Evolutionary conservation across 805 yeast genomes (phyloP).

Genomic region (Wilhelminamyces savonicus): DNA sequence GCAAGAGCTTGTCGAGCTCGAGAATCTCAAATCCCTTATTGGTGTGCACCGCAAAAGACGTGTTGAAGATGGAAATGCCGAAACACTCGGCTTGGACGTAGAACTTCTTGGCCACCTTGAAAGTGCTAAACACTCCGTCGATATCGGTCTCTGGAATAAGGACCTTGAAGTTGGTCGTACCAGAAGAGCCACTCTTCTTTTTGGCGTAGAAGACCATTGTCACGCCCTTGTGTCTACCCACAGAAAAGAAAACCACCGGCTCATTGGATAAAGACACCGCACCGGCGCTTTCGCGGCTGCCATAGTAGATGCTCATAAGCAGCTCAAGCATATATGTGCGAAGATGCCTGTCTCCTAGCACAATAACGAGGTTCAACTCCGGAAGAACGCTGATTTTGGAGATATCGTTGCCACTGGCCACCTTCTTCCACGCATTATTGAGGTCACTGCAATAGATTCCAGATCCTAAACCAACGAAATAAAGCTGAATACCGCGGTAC

Average conservation of each 20-base stretch:
- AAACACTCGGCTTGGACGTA: constrained; percentile 50
- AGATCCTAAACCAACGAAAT: constrained; percentile 52
- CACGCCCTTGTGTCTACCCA: constrained; percentile 64
- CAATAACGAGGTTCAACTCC: constrained; percentile 47
- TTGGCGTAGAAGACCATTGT: constrained; percentile 53
- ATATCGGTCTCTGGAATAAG: constrained; percentile 53
- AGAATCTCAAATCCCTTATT: constrained; percentile 61
- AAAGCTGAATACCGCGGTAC: constrained; percentile 39
- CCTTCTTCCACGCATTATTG: constrained; percentile 50
- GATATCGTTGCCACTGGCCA: constrained; percentile 47
- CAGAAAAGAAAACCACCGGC: constrained; percentile 48
- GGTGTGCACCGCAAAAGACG: constrained; percentile 62
- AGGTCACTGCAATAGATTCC: constrained; percentile 57
- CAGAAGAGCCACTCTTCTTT: constrained; percentile 40
- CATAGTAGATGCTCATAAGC: constrained; percentile 52
- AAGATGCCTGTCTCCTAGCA: constrained; percentile 54
- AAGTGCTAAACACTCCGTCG: constrained; percentile 36
- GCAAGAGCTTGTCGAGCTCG: constrained; percentile 51
- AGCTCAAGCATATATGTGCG: constrained; percentile 60
- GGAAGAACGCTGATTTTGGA: constrained; percentile 57
- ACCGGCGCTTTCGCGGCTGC: constrained; percentile 30
- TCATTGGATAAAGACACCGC: constrained; percentile 47
- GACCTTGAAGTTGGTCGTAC: constrained; percentile 48
- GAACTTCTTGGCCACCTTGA: constrained; percentile 38
- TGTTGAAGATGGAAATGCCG: constrained; percentile 58